Conservation (phyloP, 2,329 filamentous ascomycete genomes). For the Dactylellina sp. region DNA sequence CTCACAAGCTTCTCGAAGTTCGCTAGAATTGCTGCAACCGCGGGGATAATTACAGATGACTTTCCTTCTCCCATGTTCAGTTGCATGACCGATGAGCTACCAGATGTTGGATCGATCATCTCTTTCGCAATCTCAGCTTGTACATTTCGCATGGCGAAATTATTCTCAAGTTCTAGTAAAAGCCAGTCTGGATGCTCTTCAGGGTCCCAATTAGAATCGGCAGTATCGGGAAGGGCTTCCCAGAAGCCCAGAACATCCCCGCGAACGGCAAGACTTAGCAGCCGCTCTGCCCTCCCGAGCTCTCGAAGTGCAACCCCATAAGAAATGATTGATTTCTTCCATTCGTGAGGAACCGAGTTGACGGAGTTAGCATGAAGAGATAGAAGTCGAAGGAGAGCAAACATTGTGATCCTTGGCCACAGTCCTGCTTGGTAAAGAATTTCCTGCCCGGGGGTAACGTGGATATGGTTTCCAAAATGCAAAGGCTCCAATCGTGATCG, state of each 20-base stretch:
- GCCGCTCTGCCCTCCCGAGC: slow-evolving; percentile 65
- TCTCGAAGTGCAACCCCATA: slow-evolving; percentile 65
- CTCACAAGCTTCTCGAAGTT: slow-evolving; percentile 69
- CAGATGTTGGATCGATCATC: slow-evolving; percentile 67
- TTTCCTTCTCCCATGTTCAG: slow-evolving; percentile 80
- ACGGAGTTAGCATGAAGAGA: slow-evolving; percentile 57
- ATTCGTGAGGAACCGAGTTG: slow-evolving; percentile 61
- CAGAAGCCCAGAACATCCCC: slow-evolving; percentile 61
- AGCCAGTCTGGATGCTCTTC: slow-evolving; percentile 72
- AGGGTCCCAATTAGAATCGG: slow-evolving; percentile 70
- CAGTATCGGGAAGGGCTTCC: slow-evolving; percentile 63
- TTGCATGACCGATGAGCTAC: slow-evolving; percentile 71
- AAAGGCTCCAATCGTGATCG: slow-evolving; percentile 33
- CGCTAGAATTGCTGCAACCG: slow-evolving; percentile 70
- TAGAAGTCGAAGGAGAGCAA: slow-evolving; percentile 13
- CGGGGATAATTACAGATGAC: slow-evolving; percentile 76
- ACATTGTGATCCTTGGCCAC: slow-evolving; percentile 50
- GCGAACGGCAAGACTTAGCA: slow-evolving; percentile 63
- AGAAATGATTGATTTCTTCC: slow-evolving; percentile 63
- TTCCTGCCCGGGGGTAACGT: slow-evolving; percentile 9
- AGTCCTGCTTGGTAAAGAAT: slow-evolving; percentile 52
- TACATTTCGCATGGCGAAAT: slow-evolving; percentile 71
- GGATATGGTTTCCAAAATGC: slow-evolving; percentile 2
- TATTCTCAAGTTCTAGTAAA: slow-evolving; percentile 74
- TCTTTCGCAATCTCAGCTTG: slow-evolving; percentile 71